Evolutionary conservation across 805 yeast species (phyloP).

Genomic region (Starmerella apis): DNA sequence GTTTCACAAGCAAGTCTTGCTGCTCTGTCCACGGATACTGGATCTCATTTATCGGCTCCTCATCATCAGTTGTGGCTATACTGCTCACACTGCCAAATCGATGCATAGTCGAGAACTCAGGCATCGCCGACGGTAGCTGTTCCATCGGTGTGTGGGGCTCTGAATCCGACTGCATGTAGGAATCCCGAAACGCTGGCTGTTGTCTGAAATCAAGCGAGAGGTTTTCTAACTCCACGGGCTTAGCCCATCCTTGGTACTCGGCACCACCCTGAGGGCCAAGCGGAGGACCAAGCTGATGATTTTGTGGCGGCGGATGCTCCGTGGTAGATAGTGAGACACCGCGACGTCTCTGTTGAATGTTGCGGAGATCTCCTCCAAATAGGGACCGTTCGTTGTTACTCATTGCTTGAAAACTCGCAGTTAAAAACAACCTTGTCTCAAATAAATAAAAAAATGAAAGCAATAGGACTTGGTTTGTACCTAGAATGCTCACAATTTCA

Average conservation of each 20-base stretch:
- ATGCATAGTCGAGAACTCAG: conserved; percentile 16
- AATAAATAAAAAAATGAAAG: background rate
- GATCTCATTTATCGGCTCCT: conserved; percentile 19
- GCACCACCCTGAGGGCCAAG: background rate
- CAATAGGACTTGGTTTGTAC: background rate
- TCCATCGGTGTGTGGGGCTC: conserved; percentile 26
- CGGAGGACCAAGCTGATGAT: background rate
- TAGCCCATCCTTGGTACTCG: conserved; percentile 7
- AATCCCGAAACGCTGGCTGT: conserved; percentile 3
- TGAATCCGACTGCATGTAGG: conserved; percentile 8
- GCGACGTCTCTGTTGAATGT: background rate
- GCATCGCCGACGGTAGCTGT: conserved; percentile 20
- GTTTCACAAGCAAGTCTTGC: conserved; percentile 38
- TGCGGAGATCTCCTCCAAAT: conserved; percentile 11
- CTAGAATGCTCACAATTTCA: background rate
- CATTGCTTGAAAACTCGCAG: background rate
- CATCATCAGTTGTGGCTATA: conserved; percentile 28
- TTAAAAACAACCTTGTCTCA: background rate
- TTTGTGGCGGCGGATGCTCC: background rate
- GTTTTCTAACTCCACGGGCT: conserved; percentile 5
- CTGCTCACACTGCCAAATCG: conserved; percentile 28
- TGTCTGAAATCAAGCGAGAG: background rate
- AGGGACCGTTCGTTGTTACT: conserved; percentile 2
- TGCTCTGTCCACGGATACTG: conserved; percentile 26
- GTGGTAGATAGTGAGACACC: background rate